A percentile compares a stretch with the other conserved stretches of the same genome.
phyloP scores from a whole-genome alignment of 495 filamentous ascomycete species.

The Penicillium maclennaniae region DNA sequence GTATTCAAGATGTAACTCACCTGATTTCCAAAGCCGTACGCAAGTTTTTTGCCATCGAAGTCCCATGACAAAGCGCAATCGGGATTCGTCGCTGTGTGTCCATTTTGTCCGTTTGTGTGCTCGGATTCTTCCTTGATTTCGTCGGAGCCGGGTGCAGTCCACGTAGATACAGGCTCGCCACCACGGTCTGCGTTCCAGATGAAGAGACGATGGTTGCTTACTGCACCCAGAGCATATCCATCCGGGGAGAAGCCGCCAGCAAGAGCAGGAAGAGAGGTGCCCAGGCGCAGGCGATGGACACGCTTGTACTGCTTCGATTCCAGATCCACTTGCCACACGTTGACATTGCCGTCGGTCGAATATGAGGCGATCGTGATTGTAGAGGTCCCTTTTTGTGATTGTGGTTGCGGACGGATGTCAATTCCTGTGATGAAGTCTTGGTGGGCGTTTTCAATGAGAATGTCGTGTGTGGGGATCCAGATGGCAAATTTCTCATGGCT shows the following conservation, averaged over 20 bases:
- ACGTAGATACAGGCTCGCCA: slow-evolving; percentile 61
- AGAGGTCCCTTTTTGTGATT: slow-evolving; percentile 18
- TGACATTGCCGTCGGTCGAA: slow-evolving; percentile 59
- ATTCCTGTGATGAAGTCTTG: slow-evolving; percentile 46
- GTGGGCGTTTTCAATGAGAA: slow-evolving; percentile 38
- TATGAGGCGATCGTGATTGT: slow-evolving; percentile 42
- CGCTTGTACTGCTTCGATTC: slow-evolving; percentile 58
- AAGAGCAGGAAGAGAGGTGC: slow-evolving; percentile 50
- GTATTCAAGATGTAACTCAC: slow-evolving; percentile 41
- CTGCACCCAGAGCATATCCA: slow-evolving; percentile 66
- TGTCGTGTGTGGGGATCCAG: slow-evolving; percentile 47
- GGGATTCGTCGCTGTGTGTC: slow-evolving; percentile 23
- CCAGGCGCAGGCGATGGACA: slow-evolving; percentile 42
- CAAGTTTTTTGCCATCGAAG: slow-evolving; percentile 67
- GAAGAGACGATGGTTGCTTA: slow-evolving; percentile 58
- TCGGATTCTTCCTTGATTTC: slow-evolving; percentile 31
- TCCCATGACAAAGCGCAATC: slow-evolving; percentile 70
- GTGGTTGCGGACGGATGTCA: slow-evolving; percentile 35
- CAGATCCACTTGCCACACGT: slow-evolving; percentile 64
- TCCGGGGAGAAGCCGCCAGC: slow-evolving; percentile 68
- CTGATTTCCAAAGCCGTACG: slow-evolving; percentile 65
- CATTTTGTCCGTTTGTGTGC: slow-evolving; percentile 41
- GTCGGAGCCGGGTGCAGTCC: slow-evolving; percentile 40
- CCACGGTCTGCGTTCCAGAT: slow-evolving; percentile 72
- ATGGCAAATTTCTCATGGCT: slow-evolving; percentile 30